Evolutionary conservation across 192 early-diverging fungal species (phyloP).

Genomic region (Rhizophagus clarus): DNA sequence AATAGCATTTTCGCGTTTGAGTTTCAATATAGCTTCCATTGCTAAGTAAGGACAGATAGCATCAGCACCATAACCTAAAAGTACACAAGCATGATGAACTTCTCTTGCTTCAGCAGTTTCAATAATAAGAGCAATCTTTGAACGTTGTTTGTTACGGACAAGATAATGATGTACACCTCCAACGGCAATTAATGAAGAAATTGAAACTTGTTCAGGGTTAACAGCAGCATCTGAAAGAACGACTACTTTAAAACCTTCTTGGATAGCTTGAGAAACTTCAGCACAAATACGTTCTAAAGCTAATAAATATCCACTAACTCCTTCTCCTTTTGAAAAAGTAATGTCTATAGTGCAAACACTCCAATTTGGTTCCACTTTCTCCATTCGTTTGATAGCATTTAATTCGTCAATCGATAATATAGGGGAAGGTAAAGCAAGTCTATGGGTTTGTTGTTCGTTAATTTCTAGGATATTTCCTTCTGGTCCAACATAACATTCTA

Average conservation of each 20-base stretch:
- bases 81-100: conserved; percentile 93
- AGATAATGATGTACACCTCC: conserved; percentile 95
- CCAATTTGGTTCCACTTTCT: conserved; percentile 72
- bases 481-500: conserved; percentile 92
- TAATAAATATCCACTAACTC: conserved; percentile 72
- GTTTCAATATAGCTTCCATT: conserved; percentile 86
- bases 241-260: conserved; percentile 77
- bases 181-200: conserved; percentile 84
- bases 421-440: conserved; percentile 83
- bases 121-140: conserved; percentile 83
- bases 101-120: conserved; percentile 95
- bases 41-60: conserved; percentile 93
- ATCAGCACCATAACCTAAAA: conserved; percentile 95
- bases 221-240: conserved; percentile 80
- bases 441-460: conserved; percentile 72
- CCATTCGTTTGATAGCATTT: conserved; percentile 74
- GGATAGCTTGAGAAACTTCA: conserved; percentile 82
- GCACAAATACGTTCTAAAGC: conserved; percentile 88
- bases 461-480: conserved; percentile 94
- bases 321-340: conserved; percentile 76
- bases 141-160: conserved; percentile 85
- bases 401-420: conserved; percentile 85
- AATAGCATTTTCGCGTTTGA: conserved; percentile 80
- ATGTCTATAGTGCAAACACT: conserved; percentile 81
- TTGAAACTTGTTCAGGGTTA: conserved; percentile 67